Conservation (phyloP, 2,329 filamentous ascomycete genomes). For the Neofusicoccum parvum region DNA sequence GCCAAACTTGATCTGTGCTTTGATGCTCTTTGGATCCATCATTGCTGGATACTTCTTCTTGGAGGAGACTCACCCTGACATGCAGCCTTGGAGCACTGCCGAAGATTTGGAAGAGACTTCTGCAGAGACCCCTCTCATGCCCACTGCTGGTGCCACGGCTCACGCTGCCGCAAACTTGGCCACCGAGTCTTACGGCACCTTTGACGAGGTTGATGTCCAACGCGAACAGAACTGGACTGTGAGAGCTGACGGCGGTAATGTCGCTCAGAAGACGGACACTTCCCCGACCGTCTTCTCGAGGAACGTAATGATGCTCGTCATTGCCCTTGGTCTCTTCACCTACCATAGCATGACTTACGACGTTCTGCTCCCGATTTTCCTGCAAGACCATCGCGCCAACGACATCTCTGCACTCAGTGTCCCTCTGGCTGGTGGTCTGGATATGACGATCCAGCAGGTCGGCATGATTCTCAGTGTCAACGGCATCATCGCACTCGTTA, state of each 20-base stretch:
- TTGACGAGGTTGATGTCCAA: slow-evolving; percentile 60
- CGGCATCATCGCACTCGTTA: slow-evolving; percentile 70
- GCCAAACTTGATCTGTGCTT: slow-evolving; percentile 83
- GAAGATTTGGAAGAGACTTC: slow-evolving; percentile 43
- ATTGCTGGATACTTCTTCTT: slow-evolving; percentile 78
- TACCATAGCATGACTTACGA: slow-evolving; percentile 97
- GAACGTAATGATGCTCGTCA: slow-evolving; percentile 72
- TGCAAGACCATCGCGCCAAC: slow-evolving; percentile 69
- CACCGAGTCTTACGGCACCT: slow-evolving; percentile 78
- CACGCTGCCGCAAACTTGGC: slow-evolving; percentile 73
- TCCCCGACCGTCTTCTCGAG: slow-evolving; percentile 28
- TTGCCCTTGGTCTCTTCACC: slow-evolving; percentile 87
- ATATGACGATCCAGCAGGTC: slow-evolving; percentile 66
- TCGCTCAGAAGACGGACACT: slow-evolving; percentile 38
- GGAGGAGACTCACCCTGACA: slow-evolving; percentile 86
- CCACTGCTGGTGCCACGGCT: slow-evolving; percentile 73
- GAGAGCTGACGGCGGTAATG: slow-evolving; percentile 47
- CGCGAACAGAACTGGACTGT: slow-evolving; percentile 57
- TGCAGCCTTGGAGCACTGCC: slow-evolving; percentile 58
- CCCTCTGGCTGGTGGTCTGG: slow-evolving; percentile 62
- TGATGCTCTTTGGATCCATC: slow-evolving; percentile 76
- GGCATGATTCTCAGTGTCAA: slow-evolving; percentile 71
- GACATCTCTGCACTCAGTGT: slow-evolving; percentile 33
- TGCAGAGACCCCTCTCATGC: slow-evolving; percentile 73
- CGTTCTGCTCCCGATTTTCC: slow-evolving; percentile 87